These are phyloP conservation scores for Ramaria rubella DNA, from an alignment of 768 basidiomycete genomes.

Conservation along the genomic window DNA sequence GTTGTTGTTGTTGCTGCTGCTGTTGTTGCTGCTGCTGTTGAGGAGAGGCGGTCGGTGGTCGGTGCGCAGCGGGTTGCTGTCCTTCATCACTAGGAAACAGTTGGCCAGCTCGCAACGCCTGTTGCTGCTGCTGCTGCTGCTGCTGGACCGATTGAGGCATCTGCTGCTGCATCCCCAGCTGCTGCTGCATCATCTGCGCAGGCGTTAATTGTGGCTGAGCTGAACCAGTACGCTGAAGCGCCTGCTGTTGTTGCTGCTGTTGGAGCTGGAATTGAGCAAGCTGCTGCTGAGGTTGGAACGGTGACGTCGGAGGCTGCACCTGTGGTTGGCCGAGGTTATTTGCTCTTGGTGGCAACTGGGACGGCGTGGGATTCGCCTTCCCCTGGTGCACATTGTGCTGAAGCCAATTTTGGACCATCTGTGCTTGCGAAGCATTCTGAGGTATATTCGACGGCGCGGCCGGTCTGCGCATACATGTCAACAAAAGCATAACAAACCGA, in stretches of 20 bases:
- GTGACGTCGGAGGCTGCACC: not conserved
- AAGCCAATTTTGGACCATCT: not conserved
- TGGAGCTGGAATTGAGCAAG: not conserved
- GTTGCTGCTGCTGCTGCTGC: not conserved
- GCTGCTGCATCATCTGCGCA: not conserved
- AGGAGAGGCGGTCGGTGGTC: conserved; percentile 26
- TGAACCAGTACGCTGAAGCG: not conserved
- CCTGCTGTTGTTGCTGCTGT: not conserved
- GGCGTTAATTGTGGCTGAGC: not conserved
- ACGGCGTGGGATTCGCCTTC: not conserved
- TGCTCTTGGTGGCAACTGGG: not conserved
- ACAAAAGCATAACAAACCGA: not conserved
- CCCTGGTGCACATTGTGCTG: not conserved
- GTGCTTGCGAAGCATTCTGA: not conserved
- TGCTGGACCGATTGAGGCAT: conserved; percentile 1
- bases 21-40: conserved; percentile 34
- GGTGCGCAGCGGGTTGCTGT: not conserved
- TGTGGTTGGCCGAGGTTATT: not conserved
- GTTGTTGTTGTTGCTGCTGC: conserved; percentile 24
- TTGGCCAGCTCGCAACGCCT: not conserved
- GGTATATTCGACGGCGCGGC: not conserved
- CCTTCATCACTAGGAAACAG: not conserved
- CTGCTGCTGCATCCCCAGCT: not conserved
- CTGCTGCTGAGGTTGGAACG: conserved; percentile 6
- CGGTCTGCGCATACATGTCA: not conserved